phyloP scores from a whole-genome alignment of 1,284 basidiomycete genomes.

The Leccinum fuscescens region DNA sequence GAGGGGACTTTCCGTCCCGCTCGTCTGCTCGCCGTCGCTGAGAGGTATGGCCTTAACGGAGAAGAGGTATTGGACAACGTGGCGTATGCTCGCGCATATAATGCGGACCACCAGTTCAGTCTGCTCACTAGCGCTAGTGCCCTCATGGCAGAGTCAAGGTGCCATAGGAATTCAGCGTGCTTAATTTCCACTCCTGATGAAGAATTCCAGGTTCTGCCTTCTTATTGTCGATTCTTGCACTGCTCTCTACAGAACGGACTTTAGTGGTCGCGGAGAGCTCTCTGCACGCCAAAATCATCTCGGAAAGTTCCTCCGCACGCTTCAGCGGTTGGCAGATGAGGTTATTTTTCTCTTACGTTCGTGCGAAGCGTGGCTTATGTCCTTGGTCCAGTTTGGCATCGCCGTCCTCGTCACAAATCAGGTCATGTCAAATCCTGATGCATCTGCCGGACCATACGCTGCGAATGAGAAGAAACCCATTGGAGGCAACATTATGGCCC shows the following conservation, averaged over 20 bases:
- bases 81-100: conserved; percentile 97
- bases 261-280: conserved; percentile 92
- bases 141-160: conserved; percentile 97
- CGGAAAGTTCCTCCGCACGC: conserved; percentile 93
- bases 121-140: conserved; percentile 91
- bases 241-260: conserved; percentile 94
- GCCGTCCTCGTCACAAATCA: conserved; percentile 98
- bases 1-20: conserved; percentile 99
- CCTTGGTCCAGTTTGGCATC: conserved; percentile 77
- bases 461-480: conserved; percentile 97
- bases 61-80: conserved; percentile 99
- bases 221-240: conserved; percentile 98
- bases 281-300: conserved; percentile 95
- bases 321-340: conserved; percentile 95
- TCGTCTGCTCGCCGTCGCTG: conserved; percentile 91
- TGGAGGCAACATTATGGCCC: conserved; percentile 94
- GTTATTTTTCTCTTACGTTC: conserved; percentile 41
- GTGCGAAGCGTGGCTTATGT: conserved; percentile 13
- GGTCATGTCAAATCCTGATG: conserved; percentile 97
- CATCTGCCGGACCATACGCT: conserved; percentile 84
- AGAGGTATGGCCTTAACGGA: conserved; percentile 92
- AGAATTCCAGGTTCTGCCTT: conserved; percentile 80
- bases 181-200: conserved; percentile 8
- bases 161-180: conserved; percentile 21
- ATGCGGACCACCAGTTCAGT: conserved; percentile 95